Evolutionary conservation across 768 basidiomycete genomes (phyloP).

Genomic region (Dacryopinax spathularia): DNA sequence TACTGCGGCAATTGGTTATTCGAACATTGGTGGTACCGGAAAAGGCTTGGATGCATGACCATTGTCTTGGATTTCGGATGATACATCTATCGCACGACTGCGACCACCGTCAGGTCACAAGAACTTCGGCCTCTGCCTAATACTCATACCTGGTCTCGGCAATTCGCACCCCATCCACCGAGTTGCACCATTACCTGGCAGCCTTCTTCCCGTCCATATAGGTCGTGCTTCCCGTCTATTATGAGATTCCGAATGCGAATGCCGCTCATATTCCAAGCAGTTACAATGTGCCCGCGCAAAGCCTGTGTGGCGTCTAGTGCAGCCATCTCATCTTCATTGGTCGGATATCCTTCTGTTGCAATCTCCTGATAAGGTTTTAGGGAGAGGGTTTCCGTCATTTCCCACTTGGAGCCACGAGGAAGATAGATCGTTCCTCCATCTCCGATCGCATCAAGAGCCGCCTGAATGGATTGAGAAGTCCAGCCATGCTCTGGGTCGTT

Average conservation of each 20-base stretch:
- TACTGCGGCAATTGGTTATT: slow-evolving; percentile 4
- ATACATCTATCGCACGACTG: slow-evolving; percentile 16
- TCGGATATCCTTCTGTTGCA: slow-evolving; percentile 17
- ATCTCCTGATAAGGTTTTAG: slow-evolving; percentile 15
- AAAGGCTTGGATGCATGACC: slow-evolving; percentile 18
- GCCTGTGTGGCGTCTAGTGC: slow-evolving; percentile 13
- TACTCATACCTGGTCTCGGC: not conserved
- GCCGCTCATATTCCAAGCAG: slow-evolving; percentile 11
- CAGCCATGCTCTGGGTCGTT: not conserved
- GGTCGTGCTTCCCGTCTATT: slow-evolving; percentile 15
- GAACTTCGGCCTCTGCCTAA: not conserved
- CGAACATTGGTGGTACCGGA: slow-evolving; percentile 15
- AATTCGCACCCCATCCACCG: not conserved
- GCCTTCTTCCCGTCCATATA: slow-evolving; percentile 12
- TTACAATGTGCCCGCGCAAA: slow-evolving; percentile 10
- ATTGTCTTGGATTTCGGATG: slow-evolving; percentile 16
- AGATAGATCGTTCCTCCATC: slow-evolving; percentile 15
- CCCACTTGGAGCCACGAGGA: slow-evolving; percentile 12
- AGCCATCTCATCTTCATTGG: slow-evolving; percentile 14
- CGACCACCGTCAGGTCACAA: not conserved
- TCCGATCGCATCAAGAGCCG: slow-evolving; percentile 14
- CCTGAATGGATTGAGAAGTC: slow-evolving; percentile 13
- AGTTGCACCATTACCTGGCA: slow-evolving; percentile 17
- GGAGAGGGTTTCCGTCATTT: slow-evolving; percentile 10
- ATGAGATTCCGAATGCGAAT: slow-evolving; percentile 15